phyloP scores from a whole-genome alignment of 768 basidiomycete species.

The Tulasnella sp. region DNA sequence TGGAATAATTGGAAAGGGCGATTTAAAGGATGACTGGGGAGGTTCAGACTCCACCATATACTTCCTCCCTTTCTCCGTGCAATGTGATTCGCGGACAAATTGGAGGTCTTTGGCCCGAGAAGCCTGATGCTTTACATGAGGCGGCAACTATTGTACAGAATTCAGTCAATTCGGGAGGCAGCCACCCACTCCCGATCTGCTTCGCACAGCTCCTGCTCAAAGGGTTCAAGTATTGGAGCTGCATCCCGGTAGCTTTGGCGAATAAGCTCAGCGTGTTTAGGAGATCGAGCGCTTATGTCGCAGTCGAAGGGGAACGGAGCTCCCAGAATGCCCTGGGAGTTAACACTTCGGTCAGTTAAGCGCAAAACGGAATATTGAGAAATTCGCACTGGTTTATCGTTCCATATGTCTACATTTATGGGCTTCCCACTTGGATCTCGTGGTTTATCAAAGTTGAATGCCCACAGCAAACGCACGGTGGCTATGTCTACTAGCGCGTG shows the following conservation, averaged over 20 bases:
- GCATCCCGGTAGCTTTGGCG: conserved; percentile 1
- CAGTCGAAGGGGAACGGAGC: not conserved
- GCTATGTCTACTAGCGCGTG: not conserved
- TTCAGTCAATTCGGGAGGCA: not conserved
- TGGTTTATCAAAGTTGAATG: conserved; percentile 1
- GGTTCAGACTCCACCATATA: too few relatives aligned
- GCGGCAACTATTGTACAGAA: too few relatives aligned
- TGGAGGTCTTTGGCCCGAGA: too few relatives aligned
- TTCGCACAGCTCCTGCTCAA: not conserved
- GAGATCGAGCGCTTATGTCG: not conserved
- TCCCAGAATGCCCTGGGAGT: not conserved
- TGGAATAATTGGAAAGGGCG: too few relatives aligned
- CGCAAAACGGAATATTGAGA: not conserved
- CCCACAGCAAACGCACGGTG: conserved; percentile 11
- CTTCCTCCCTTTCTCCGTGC: too few relatives aligned
- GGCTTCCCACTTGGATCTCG: not conserved
- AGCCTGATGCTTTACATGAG: too few relatives aligned
- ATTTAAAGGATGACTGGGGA: too few relatives aligned
- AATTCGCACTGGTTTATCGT: not conserved
- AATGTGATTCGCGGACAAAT: too few relatives aligned
- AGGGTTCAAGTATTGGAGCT: not conserved
- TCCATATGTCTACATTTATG: conserved; percentile 18
- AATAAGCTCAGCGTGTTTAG: conserved; percentile 9
- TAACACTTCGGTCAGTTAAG: not conserved
- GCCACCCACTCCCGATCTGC: conserved; percentile 15